Evolutionary conservation across 73 alveolate genomes (phyloP).

Genomic region (Blepharisma stoltei): DNA sequence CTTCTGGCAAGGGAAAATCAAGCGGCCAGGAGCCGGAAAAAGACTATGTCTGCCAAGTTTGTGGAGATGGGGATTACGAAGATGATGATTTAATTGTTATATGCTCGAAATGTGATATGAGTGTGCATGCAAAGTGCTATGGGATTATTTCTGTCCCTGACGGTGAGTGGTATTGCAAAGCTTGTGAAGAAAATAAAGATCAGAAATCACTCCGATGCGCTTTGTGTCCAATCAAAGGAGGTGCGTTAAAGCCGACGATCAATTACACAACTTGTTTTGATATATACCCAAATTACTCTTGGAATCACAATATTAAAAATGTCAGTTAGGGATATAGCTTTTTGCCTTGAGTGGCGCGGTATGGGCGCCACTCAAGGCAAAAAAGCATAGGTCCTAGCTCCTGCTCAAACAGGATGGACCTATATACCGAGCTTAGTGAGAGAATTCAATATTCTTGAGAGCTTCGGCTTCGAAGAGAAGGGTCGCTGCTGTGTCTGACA

Average conservation of each 20-base stretch:
- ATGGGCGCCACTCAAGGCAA: no score
- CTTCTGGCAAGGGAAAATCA: not conserved
- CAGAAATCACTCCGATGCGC: not conserved
- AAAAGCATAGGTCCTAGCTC: no score
- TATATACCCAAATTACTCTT: not conserved
- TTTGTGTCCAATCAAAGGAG: slow-evolving; percentile 20
- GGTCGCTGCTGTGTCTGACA: no score
- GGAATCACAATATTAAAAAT: no score
- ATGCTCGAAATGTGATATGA: slow-evolving; percentile 20
- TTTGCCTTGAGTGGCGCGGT: no score
- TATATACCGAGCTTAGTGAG: no score
- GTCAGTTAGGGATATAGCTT: no score
- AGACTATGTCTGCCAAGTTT: slow-evolving; percentile 14
- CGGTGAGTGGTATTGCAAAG: slow-evolving; percentile 4
- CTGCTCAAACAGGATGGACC: no score
- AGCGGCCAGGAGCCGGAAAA: not conserved
- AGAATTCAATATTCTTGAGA: no score
- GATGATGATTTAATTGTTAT: slow-evolving; percentile 21
- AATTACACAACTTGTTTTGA: not conserved
- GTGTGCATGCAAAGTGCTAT: slow-evolving; percentile 1
- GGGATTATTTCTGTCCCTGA: slow-evolving; percentile 24
- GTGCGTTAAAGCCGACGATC: not conserved
- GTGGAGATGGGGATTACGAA: slow-evolving; percentile 30
- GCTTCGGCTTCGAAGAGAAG: no score
- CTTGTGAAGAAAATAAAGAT: not conserved